These are phyloP conservation scores for Trichoderma afroharzianum DNA, from an alignment of 2,329 filamentous ascomycete genomes.

Conservation along the genomic window DNA sequence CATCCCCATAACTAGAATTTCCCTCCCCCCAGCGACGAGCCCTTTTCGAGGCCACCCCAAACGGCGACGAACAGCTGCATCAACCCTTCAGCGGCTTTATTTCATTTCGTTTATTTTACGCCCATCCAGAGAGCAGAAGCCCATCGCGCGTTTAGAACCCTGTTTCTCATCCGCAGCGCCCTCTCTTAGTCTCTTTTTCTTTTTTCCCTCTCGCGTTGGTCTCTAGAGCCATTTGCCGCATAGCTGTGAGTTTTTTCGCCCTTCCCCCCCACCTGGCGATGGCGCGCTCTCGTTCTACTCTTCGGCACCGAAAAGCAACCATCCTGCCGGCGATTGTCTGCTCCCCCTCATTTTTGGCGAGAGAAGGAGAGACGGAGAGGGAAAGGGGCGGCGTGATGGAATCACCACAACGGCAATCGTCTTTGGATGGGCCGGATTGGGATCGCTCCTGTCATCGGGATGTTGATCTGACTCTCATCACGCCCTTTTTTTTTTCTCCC, in stretches of 20 bases:
- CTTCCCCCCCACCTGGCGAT: conserved; percentile 7
- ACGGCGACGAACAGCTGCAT: conserved; percentile 24
- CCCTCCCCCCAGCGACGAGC: neutral
- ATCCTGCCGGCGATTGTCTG: conserved; percentile 2
- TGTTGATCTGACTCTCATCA: neutral
- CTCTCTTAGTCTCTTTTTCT: neutral
- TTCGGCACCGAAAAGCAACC: neutral
- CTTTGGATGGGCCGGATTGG: neutral
- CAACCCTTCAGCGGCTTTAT: neutral
- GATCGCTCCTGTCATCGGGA: neutral
- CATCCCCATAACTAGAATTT: conserved; percentile 3
- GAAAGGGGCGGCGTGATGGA: neutral
- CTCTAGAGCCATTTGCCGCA: neutral
- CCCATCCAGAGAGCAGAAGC: neutral
- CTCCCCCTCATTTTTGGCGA: neutral
- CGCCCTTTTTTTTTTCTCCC: neutral
- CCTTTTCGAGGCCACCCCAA: conserved; percentile 26
- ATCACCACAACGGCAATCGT: neutral
- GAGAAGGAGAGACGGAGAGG: neutral
- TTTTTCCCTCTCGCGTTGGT: neutral
- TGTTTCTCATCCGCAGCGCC: conserved; percentile 4
- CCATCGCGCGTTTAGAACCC: conserved; percentile 13
- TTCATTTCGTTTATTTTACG: neutral
- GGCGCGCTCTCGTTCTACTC: neutral
- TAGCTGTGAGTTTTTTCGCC: neutral